Evolutionary conservation across 371 early-diverging fungal genomes (phyloP).

Genomic region (Phascolomyces articulosus): DNA sequence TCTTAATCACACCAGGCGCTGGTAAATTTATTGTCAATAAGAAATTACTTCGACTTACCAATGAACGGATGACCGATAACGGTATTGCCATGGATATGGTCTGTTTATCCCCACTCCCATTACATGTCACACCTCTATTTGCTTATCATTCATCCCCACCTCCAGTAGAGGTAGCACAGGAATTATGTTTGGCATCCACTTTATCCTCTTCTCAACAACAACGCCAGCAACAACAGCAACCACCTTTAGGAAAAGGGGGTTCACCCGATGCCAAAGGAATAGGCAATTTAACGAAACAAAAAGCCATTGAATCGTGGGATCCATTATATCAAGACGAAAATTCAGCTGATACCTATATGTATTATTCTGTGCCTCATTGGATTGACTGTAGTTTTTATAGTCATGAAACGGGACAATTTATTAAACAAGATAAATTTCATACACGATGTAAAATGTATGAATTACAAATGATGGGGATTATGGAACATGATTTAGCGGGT

Average conservation of each 20-base stretch:
- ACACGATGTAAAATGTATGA: slow-evolving; percentile 84
- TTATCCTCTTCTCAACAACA: background rate
- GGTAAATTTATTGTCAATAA: slow-evolving; percentile 90
- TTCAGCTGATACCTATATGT: slow-evolving; percentile 41
- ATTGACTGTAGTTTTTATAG: slow-evolving; percentile 90
- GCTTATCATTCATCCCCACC: slow-evolving; percentile 63
- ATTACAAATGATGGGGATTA: slow-evolving; percentile 82
- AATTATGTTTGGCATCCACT: slow-evolving; percentile 8
- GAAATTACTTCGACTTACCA: slow-evolving; percentile 83
- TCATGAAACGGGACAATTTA: slow-evolving; percentile 51
- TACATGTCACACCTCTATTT: slow-evolving; percentile 91
- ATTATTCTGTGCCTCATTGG: slow-evolving; percentile 91
- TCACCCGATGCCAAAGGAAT: slow-evolving; percentile 38
- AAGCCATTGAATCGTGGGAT: slow-evolving; percentile 47
- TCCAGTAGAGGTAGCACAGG: slow-evolving; percentile 18
- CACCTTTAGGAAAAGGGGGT: background rate
- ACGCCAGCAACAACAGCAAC: slow-evolving; percentile 8
- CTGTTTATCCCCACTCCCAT: slow-evolving; percentile 86
- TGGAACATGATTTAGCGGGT: slow-evolving; percentile 67
- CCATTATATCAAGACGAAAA: slow-evolving; percentile 59
- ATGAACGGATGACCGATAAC: slow-evolving; percentile 93
- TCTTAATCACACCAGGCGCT: slow-evolving; percentile 88
- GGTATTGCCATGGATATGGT: slow-evolving; percentile 94
- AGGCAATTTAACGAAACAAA: slow-evolving; percentile 20
- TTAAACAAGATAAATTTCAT: slow-evolving; percentile 60